phyloP scores from a whole-genome alignment of 2,329 filamentous ascomycete species.

The Aspergillus melleus region DNA sequence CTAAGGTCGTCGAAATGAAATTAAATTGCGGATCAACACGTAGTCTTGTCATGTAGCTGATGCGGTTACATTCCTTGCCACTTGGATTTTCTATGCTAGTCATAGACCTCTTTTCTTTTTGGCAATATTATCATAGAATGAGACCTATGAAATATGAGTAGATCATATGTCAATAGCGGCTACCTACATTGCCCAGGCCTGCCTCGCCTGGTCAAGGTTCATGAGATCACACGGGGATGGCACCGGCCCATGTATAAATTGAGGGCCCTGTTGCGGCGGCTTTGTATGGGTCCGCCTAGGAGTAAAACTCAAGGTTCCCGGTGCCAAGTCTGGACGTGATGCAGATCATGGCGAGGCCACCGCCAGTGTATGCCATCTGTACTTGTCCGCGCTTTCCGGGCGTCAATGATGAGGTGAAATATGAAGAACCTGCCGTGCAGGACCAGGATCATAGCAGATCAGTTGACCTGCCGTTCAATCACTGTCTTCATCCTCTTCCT shows the following conservation, averaged over 20 bases:
- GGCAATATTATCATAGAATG: no score
- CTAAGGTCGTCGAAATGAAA: no score
- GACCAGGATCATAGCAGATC: neutral
- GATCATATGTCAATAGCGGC: no score
- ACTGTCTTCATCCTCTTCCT: conserved; percentile 5
- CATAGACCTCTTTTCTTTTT: no score
- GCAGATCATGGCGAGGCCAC: neutral
- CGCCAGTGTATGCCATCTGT: neutral
- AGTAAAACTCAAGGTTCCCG: neutral
- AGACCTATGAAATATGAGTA: neutral
- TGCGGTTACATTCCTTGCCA: no score
- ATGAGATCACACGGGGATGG: neutral
- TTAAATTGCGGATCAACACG: no score
- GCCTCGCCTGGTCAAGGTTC: neutral
- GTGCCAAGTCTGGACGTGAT: neutral
- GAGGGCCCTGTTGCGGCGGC: neutral
- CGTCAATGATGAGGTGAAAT: neutral
- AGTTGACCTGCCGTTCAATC: conserved; percentile 5
- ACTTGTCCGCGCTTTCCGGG: neutral
- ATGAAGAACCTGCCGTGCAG: neutral
- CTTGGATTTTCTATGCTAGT: no score
- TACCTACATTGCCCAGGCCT: neutral
- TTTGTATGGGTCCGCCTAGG: neutral
- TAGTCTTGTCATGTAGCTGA: no score
- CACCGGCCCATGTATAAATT: neutral